Evolutionary conservation across 495 filamentous ascomycete species (phyloP).

Genomic region (Cercophora sp.): DNA sequence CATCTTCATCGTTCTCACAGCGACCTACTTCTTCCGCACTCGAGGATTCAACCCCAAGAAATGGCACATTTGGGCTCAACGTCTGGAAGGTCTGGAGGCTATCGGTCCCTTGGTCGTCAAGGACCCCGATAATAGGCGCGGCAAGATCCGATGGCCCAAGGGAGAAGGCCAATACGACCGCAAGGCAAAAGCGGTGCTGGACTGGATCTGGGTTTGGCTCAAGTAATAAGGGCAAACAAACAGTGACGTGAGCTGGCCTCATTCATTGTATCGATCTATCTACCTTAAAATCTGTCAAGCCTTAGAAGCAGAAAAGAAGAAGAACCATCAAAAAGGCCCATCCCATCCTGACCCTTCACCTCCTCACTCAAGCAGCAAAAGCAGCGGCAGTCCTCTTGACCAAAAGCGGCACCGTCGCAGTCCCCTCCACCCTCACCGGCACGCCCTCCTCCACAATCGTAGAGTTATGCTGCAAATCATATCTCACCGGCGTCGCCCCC

Average conservation of each 20-base stretch:
- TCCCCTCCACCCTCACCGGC: slow-evolving; percentile 19
- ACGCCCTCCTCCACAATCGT: slow-evolving; percentile 13
- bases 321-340: too few relatives aligned
- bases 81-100: slow-evolving; percentile 7
- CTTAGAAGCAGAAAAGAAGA: too few relatives aligned
- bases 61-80: slow-evolving; percentile 10
- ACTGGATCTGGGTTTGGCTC: not conserved
- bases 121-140: not conserved
- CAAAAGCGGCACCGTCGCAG: slow-evolving; percentile 13
- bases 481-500: slow-evolving; percentile 26
- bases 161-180: not conserved
- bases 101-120: slow-evolving; percentile 10
- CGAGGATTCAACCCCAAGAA: slow-evolving; percentile 11
- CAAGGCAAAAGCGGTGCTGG: not conserved
- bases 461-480: slow-evolving; percentile 1
- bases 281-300: too few relatives aligned
- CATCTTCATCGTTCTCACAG: slow-evolving; percentile 10
- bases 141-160: not conserved
- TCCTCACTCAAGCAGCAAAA: not conserved
- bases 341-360: too few relatives aligned
- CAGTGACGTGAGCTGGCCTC: too few relatives aligned
- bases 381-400: not conserved
- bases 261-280: too few relatives aligned
- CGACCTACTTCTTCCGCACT: slow-evolving; percentile 12
- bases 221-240: too few relatives aligned